Conservation (phyloP, 1,284 basidiomycete species). For the Polyporus tsugae region DNA sequence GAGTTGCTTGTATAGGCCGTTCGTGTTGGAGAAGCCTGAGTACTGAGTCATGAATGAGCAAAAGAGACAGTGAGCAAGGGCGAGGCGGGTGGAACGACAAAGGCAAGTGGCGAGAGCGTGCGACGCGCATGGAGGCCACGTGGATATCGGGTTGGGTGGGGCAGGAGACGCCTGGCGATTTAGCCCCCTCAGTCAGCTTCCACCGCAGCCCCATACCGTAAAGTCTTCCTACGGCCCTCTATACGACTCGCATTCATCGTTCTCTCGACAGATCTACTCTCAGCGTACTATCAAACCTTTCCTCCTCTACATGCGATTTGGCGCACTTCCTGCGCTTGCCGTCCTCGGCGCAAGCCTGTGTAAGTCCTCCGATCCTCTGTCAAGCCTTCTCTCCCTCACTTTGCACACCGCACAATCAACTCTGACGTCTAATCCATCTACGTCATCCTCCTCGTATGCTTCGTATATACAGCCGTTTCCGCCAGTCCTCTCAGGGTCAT, state of each 20-base stretch:
- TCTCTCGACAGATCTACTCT: conserved; percentile 7
- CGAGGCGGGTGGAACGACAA: too few relatives aligned
- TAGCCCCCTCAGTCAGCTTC: conserved; percentile 6
- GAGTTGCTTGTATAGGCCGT: too few relatives aligned
- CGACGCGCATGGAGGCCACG: conserved; percentile 4
- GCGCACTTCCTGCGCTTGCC: conserved; percentile 35
- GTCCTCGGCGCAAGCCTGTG: conserved; percentile 47
- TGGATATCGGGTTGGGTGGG: conserved; percentile 3
- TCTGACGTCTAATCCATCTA: neutral
- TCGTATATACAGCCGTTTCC: conserved; percentile 31
- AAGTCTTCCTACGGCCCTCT: conserved; percentile 9
- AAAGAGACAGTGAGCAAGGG: too few relatives aligned
- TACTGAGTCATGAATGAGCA: too few relatives aligned
- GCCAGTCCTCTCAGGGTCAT: conserved; percentile 50
- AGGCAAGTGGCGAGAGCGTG: too few relatives aligned
- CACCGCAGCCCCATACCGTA: conserved; percentile 12
- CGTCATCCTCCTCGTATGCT: too few relatives aligned
- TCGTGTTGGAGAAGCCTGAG: too few relatives aligned
- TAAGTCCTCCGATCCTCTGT: conserved; percentile 32
- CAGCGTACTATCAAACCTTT: neutral
- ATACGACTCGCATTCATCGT: conserved; percentile 5
- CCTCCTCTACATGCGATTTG: conserved; percentile 17
- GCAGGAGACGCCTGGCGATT: neutral
- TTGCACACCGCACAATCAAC: neutral
- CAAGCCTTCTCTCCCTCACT: neutral